phyloP scores from a whole-genome alignment of 73 alveolate species.

The Paramecium pentaurelia region DNA sequence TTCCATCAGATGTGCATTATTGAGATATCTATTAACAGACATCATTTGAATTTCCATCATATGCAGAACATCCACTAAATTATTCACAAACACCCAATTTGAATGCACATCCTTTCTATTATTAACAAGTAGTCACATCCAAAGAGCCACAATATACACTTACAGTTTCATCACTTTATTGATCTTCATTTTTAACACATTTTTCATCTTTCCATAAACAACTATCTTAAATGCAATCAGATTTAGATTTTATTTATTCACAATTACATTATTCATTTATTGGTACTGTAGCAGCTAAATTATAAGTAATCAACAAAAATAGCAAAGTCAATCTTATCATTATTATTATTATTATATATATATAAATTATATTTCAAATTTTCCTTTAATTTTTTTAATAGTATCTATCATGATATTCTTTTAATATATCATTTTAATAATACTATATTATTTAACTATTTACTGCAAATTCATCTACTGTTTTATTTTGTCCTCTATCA shows the following conservation, averaged over 20 bases:
- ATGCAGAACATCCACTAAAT: constrained; percentile 28
- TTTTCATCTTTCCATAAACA: neutral
- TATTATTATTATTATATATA: neutral
- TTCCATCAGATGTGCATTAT: constrained; percentile 37
- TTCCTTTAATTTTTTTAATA: neutral
- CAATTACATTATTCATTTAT: neutral
- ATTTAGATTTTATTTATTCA: neutral
- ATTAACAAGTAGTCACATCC: neutral
- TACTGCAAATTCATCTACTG: neutral
- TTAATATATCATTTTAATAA: neutral
- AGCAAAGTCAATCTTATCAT: neutral
- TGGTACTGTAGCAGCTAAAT: neutral
- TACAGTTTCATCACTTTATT: neutral
- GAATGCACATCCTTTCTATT: neutral
- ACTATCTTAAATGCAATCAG: neutral
- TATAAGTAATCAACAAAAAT: neutral
- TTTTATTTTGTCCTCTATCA: neutral
- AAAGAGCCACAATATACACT: neutral
- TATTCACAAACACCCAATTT: neutral
- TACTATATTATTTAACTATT: too few species aligned
- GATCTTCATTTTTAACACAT: neutral
- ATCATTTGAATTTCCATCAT: neutral
- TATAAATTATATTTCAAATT: neutral
- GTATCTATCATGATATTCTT: neutral
- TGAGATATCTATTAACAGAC: neutral